These are phyloP conservation scores for Dactylonectria macrodidyma DNA, from an alignment of 2,329 filamentous ascomycete species.

Conservation along the genomic window DNA sequence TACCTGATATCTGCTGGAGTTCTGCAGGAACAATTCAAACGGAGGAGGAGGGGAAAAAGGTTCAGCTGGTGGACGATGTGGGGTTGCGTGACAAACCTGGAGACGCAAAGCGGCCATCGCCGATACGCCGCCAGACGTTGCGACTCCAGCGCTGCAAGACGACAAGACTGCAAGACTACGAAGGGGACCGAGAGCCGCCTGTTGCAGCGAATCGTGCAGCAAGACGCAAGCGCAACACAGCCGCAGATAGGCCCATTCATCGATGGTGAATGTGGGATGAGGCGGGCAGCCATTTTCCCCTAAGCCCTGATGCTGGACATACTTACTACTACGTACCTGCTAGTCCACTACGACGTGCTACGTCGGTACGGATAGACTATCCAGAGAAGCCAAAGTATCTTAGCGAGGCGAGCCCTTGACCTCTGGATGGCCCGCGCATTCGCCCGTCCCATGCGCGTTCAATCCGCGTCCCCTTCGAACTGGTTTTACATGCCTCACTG, in stretches of 20 bases:
- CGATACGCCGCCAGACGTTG: constrained; percentile 18
- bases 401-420: neutral
- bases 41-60: constrained; percentile 15
- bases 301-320: constrained; percentile 11
- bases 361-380: too few relatives aligned
- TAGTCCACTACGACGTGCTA: too few relatives aligned
- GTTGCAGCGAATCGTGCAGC: neutral
- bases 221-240: constrained; percentile 10
- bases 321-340: too few relatives aligned
- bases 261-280: constrained; percentile 6
- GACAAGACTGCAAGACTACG: constrained; percentile 8
- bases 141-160: constrained; percentile 12
- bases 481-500: constrained; percentile 13
- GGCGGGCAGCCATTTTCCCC: neutral
- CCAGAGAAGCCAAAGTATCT: neutral
- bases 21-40: neutral
- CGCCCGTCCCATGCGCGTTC: constrained; percentile 5
- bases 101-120: constrained; percentile 26
- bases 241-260: constrained; percentile 15
- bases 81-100: constrained; percentile 23
- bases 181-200: too few relatives aligned
- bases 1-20: neutral
- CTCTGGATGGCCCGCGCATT: constrained; percentile 16
- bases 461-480: too few relatives aligned
- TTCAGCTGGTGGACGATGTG: constrained; percentile 15